Base-by-base conservation (phyloP, 371 early-diverging fungal genomes). In the Mucor racemosus region DNA sequence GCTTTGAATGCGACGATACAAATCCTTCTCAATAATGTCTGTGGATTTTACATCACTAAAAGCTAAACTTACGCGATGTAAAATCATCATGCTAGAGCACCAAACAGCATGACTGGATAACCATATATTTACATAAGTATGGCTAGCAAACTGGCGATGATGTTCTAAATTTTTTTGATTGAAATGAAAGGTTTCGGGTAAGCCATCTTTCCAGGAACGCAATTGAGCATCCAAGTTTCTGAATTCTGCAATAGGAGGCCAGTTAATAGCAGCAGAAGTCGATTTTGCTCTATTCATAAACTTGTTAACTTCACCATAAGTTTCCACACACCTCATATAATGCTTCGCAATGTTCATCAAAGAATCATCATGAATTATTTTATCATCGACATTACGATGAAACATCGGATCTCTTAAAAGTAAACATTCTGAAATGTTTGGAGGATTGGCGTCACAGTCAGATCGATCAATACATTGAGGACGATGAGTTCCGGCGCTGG, bases 401-500 rank as follows among this genome's bases (percentile, higher is more conserved):
- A 62, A 57, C 4, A 63, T 62, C 4, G 73, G 64, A 19, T 76
- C 77, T 8, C 78, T 80, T 7, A 82, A 67, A 4, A 79, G 64
- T 65, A 87, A 68, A 15, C 77, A 77, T 53, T 81, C 78, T 15
- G 84, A 78, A 53, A 86, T 78, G 44, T 73, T 79, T 1, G 86
- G 81, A 34, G 84, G 67, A 7, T 78, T 62, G 0, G 86, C 75
- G 39, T 88, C 86, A 54, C 81, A 79, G 39, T 88, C 88, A 9
- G 73, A 76, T 59, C 82, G 79, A 44, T 81, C 82, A 34, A 90
- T 80, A 65, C 82, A 76, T 64, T 85, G 80, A 6, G 89, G 87
- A 36, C 87, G 78, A 56, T 78, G 80, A 17, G 87, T 86, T 13
- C 85, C 86, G 1, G 89, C 80, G 65, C 81, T 76, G 6, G 73